phyloP scores from a whole-genome alignment of 139 green algal genomes.

The Dunaliella primolecta region DNA sequence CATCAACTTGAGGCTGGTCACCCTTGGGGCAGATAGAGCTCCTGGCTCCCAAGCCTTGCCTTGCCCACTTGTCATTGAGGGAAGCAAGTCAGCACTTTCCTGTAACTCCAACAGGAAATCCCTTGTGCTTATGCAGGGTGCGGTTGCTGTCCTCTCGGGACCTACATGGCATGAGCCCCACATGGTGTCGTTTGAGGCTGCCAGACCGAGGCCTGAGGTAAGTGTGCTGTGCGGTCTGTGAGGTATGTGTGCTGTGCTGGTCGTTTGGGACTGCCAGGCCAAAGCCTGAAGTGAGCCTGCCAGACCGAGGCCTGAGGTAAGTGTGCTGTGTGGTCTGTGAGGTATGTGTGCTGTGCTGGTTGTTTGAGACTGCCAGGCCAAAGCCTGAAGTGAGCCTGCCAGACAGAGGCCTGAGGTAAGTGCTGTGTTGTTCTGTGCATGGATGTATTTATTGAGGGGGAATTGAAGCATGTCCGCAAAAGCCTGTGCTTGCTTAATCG shows the following conservation, averaged over 20 bases:
- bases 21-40: too few species aligned
- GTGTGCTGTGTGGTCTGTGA: not conserved
- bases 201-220: conserved; percentile 51
- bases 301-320: not conserved
- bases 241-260: not conserved
- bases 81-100: not conserved
- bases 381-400: not conserved
- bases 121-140: conserved; percentile 39
- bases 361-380: too few species aligned
- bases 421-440: not conserved
- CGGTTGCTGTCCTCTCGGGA: conserved; percentile 61
- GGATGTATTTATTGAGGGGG: too few species aligned
- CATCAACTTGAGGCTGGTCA: not conserved
- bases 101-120: not conserved
- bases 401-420: not conserved
- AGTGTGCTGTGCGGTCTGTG: not conserved
- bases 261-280: not conserved
- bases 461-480: too few species aligned
- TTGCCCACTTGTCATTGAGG: too few species aligned
- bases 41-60: too few species aligned
- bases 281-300: not conserved
- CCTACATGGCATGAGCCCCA: conserved; percentile 53
- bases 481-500: too few species aligned
- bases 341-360: not conserved
- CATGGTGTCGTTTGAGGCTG: conserved; percentile 61